phyloP scores from a whole-genome alignment of 331 rosid genomes.

The Stylosanthes scabra region DNA sequence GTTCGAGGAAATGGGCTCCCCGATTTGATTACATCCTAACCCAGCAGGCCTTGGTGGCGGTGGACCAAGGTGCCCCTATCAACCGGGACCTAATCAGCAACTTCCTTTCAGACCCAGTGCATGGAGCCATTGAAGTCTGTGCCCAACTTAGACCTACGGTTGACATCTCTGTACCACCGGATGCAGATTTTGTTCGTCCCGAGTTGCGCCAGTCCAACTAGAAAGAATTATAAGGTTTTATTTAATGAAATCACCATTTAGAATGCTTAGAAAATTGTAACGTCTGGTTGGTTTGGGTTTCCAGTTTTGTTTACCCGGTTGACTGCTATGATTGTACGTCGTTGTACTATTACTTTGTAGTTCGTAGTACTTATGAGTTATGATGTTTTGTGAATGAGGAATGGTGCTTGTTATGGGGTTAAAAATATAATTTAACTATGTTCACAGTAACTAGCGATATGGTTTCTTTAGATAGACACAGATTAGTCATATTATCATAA shows the following conservation, averaged over 20 bases:
- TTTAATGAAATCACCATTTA: neutral
- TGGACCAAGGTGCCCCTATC: slow-evolving; percentile 61
- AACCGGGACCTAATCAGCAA: slow-evolving; percentile 85
- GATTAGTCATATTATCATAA: too few species aligned
- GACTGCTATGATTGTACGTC: neutral
- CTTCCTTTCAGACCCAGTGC: slow-evolving; percentile 86
- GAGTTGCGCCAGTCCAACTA: slow-evolving; percentile 68
- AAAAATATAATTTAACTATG: neutral
- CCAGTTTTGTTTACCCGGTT: slow-evolving; percentile 16
- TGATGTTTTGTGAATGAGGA: neutral
- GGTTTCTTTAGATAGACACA: too few species aligned
- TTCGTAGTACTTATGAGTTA: neutral
- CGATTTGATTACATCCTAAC: slow-evolving; percentile 83
- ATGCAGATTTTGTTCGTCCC: slow-evolving; percentile 90
- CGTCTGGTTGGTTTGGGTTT: slow-evolving; percentile 9
- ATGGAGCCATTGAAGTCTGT: slow-evolving; percentile 83
- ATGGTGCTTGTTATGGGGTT: neutral
- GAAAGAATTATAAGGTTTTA: slow-evolving; percentile 9
- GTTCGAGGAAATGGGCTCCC: slow-evolving; percentile 95
- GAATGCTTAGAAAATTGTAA: slow-evolving; percentile 17
- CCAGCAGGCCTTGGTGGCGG: slow-evolving; percentile 88
- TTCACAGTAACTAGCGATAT: neutral
- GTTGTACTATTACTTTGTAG: slow-evolving; percentile 20
- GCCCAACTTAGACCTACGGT: slow-evolving; percentile 87
- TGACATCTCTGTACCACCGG: slow-evolving; percentile 79